Conservation (phyloP, 352 stramenopile genomes). For the Phytopythium montanum region DNA sequence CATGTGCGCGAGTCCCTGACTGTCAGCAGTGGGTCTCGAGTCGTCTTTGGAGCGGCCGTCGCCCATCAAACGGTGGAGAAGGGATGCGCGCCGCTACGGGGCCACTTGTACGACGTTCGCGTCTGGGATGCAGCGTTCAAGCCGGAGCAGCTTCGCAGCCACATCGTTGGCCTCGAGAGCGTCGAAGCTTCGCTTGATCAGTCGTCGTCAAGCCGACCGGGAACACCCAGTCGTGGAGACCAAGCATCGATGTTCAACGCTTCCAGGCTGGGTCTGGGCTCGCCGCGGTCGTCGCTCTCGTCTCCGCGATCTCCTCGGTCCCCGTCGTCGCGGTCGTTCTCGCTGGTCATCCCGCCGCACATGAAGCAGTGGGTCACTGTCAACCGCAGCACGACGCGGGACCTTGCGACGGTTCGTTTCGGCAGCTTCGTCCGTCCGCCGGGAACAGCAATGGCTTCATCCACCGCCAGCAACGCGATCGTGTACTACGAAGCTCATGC, state of each 20-base stretch:
- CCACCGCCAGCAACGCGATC: conserved; percentile 3
- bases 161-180: conserved; percentile 41
- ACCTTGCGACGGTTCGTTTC: conserved; percentile 35
- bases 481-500: conserved; percentile 57
- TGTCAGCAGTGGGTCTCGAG: not conserved
- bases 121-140: conserved; percentile 60
- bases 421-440: conserved; percentile 17
- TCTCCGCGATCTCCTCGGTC: conserved; percentile 43
- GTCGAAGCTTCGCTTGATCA: conserved; percentile 15
- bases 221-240: conserved; percentile 17
- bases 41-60: conserved; percentile 4
- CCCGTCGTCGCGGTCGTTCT: conserved; percentile 23
- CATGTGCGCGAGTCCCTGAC: not conserved
- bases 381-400: conserved; percentile 38
- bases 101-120: conserved; percentile 52
- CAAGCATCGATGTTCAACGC: not conserved
- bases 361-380: conserved; percentile 52
- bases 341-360: conserved; percentile 24
- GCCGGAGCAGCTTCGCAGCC: conserved; percentile 49
- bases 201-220: conserved; percentile 14
- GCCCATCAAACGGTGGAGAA: too few relatives aligned
- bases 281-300: conserved; percentile 10
- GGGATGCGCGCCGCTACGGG: conserved; percentile 12
- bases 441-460: not conserved
- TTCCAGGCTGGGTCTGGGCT: not conserved